Percentiles rank a stretch among this genome's conserved stretches.
Evolutionary conservation across 768 basidiomycete genomes (phyloP).

Genomic region (Rhizopogon roseolus): DNA sequence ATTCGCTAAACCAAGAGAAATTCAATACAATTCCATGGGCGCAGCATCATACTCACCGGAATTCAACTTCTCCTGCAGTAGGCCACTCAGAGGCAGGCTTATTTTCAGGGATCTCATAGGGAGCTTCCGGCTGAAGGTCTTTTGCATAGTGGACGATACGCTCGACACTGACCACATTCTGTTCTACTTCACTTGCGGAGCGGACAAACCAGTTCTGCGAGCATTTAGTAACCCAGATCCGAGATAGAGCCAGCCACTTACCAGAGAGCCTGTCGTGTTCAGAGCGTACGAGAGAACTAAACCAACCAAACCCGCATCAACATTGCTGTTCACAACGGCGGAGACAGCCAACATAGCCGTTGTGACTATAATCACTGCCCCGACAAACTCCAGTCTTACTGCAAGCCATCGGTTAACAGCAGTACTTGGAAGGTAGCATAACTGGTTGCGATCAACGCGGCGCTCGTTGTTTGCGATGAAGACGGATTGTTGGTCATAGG

Average conservation of each 20-base stretch:
- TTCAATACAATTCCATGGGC: neutral
- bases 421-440: conserved; percentile 69
- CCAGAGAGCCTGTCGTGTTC: conserved; percentile 78
- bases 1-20: conserved; percentile 38
- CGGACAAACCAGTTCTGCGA: conserved; percentile 77
- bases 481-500: conserved; percentile 64
- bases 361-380: conserved; percentile 72
- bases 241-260: conserved; percentile 27
- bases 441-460: conserved; percentile 82
- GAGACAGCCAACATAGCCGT: conserved; percentile 63
- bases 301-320: conserved; percentile 87
- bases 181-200: conserved; percentile 83
- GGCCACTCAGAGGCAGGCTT: conserved; percentile 69
- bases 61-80: conserved; percentile 63
- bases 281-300: conserved; percentile 82
- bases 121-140: conserved; percentile 68
- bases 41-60: conserved; percentile 44
- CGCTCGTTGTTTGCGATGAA: conserved; percentile 68
- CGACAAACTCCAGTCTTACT: conserved; percentile 79
- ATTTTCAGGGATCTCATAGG: conserved; percentile 57
- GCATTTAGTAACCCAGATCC: conserved; percentile 1
- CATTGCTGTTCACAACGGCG: conserved; percentile 68
- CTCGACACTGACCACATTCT: conserved; percentile 87
- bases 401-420: conserved; percentile 83
- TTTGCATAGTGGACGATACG: conserved; percentile 77